Evolutionary conservation across 805 yeast species (phyloP).

Genomic region (Saccharomycopsis microspora): DNA sequence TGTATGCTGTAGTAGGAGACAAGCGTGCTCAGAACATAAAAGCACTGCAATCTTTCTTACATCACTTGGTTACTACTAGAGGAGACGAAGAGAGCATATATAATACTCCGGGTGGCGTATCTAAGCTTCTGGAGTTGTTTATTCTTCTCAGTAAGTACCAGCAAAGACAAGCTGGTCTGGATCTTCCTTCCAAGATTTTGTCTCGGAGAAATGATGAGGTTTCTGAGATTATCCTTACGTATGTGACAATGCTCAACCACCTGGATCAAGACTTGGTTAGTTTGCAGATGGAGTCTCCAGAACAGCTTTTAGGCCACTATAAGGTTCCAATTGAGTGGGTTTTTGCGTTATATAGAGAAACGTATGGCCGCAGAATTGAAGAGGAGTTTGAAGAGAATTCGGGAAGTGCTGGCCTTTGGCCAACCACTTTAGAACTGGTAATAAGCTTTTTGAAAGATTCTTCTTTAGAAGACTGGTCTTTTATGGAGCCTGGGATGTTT

Average conservation of each 20-base stretch:
- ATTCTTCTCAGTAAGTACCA: constrained; percentile 45
- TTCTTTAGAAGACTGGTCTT: constrained; percentile 18
- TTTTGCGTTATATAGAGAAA: constrained; percentile 65
- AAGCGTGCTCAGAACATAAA: constrained; percentile 2
- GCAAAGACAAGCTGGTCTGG: constrained; percentile 26
- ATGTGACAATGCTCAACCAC: constrained; percentile 44
- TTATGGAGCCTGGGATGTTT: constrained; percentile 35
- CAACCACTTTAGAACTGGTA: constrained; percentile 6
- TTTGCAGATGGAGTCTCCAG: constrained; percentile 29
- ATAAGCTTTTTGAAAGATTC: constrained; percentile 15
- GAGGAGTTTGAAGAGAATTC: constrained; percentile 15
- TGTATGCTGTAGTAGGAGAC: constrained; percentile 42
- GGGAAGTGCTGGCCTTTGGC: constrained; percentile 5
- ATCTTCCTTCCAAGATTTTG: constrained; percentile 46
- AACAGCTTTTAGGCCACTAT: constrained; percentile 30
- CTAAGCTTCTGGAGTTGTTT: constrained; percentile 38
- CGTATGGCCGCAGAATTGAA: constrained; percentile 22
- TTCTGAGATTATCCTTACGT: constrained; percentile 53
- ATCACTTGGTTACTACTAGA: constrained; percentile 19
- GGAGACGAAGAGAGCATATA: constrained; percentile 1
- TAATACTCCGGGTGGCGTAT: not conserved
- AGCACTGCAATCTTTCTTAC: constrained; percentile 40
- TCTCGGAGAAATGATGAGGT: constrained; percentile 67
- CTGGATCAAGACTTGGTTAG: constrained; percentile 26
- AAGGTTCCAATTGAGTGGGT: constrained; percentile 50